Conservation (phyloP, 495 filamentous ascomycete species). For the Daldinia bambusicola region DNA sequence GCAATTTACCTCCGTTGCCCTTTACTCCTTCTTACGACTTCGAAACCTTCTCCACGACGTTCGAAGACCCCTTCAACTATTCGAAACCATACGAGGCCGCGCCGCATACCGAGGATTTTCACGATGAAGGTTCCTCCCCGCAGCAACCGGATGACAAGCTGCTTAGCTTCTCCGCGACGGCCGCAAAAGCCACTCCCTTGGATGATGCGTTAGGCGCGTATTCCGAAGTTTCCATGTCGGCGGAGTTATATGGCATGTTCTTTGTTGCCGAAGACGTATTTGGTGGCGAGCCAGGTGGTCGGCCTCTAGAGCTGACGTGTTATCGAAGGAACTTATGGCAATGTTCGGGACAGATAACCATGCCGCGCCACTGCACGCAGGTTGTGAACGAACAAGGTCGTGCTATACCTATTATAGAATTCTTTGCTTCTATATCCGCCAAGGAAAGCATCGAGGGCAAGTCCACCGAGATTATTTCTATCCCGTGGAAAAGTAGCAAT, state of each 20-base stretch:
- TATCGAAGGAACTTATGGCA: constrained; percentile 93
- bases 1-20: constrained; percentile 56
- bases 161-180: constrained; percentile 78
- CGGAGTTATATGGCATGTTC: constrained; percentile 94
- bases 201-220: constrained; percentile 64
- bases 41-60: constrained; percentile 65
- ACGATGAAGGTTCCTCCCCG: constrained; percentile 49
- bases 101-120: constrained; percentile 43
- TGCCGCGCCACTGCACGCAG: constrained; percentile 76
- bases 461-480: constrained; percentile 87
- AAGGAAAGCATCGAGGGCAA: constrained; percentile 93
- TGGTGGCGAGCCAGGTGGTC: constrained; percentile 57
- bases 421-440: constrained; percentile 83
- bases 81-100: constrained; percentile 61
- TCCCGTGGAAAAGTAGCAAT: constrained; percentile 89
- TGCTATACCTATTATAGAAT: constrained; percentile 74
- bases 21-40: constrained; percentile 67
- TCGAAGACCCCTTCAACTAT: constrained; percentile 75
- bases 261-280: constrained; percentile 83
- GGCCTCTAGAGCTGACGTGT: constrained; percentile 87
- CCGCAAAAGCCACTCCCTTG: constrained; percentile 73
- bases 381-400: constrained; percentile 83
- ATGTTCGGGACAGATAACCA: constrained; percentile 81
- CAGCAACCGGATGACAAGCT: constrained; percentile 79
- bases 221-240: constrained; percentile 74